Evolutionary conservation across 2,329 filamentous ascomycete species (phyloP).

Genomic region (Cladosporium sp.): DNA sequence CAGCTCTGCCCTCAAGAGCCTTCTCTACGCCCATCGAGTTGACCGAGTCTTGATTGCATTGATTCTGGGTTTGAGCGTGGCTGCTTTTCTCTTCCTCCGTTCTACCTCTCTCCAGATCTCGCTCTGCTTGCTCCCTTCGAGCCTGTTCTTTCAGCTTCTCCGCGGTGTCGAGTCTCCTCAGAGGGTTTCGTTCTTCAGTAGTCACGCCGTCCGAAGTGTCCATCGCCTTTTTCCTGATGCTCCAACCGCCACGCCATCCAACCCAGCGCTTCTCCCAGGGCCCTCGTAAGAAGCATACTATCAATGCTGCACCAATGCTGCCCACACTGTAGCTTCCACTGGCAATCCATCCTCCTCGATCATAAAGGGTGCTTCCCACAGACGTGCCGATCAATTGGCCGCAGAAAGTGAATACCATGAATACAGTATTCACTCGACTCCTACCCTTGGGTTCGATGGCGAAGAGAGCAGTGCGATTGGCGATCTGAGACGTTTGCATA

Average conservation of each 20-base stretch:
- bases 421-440: slow-evolving; percentile 75
- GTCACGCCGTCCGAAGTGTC: slow-evolving; percentile 38
- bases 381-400: slow-evolving; percentile 67
- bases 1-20: slow-evolving; percentile 25
- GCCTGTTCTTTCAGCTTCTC: slow-evolving; percentile 21
- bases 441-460: slow-evolving; percentile 63
- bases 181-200: slow-evolving; percentile 16
- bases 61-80: slow-evolving; percentile 20
- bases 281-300: slow-evolving; percentile 40
- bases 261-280: slow-evolving; percentile 56
- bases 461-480: slow-evolving; percentile 67
- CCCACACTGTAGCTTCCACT: slow-evolving; percentile 55
- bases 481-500: slow-evolving; percentile 67
- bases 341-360: slow-evolving; percentile 51
- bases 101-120: slow-evolving; percentile 29
- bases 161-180: slow-evolving; percentile 17
- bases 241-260: slow-evolving; percentile 57
- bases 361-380: slow-evolving; percentile 52
- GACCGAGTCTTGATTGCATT: slow-evolving; percentile 22
- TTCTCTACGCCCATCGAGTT: slow-evolving; percentile 26
- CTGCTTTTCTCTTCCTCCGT: slow-evolving; percentile 12
- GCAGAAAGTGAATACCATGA: slow-evolving; percentile 71
- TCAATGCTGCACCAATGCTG: slow-evolving; percentile 47
- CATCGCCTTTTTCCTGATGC: slow-evolving; percentile 39
- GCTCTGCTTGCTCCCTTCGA: slow-evolving; percentile 22